Base-by-base conservation (phyloP, 2,329 filamentous ascomycete species). In the Cladosporium velox region DNA sequence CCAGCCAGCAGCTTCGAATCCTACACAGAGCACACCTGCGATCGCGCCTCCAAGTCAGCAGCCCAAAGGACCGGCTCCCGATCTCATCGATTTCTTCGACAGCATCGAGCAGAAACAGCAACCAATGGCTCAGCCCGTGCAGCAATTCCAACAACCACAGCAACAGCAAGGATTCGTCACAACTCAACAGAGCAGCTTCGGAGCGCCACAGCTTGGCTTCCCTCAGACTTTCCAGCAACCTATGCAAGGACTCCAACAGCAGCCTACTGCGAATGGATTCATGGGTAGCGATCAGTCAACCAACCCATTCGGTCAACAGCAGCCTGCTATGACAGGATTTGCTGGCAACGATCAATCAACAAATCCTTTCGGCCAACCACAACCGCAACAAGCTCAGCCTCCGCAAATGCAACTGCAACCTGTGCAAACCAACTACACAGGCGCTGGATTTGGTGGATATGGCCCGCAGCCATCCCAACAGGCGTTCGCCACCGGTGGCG, bases 61-160 rank as follows among this genome's bases (percentile, higher is more conserved):
- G 30, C 64, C 76, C 41, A 92, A 90, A 77, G 88, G 86, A 1
- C 88, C 89, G 32, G 88, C 86, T 71, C 88, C 89, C 32, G 91
- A 96, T 81, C 83, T 96, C 68, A 98, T 96, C 75, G 95, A 94
- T 81, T 97, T 96, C 79, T 97, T 97, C 77, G 94, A 90, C 74
- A 93, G 92, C 6, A 97, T 96, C 73, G 93, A 97, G 74, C 88
- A 92, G 75, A 93, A 93, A 70, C 92, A 95, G 77, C 91, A 91
- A 61, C 83, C 89, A 1, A 78, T 79, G 76, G 76, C 74, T 35
- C 78, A 79, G 57, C 70, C 74, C 44, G 67, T 72, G 38, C 70
- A 70, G 21, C 72, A 72, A 49, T 73, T 70, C 44, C 72, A 72
- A 51, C 77, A 74, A 60, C 72, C 73, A 67, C 75, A 76, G 64